These are phyloP conservation scores for Discostella pseudostelligera DNA, from an alignment of 108 stramenopile genomes.

Conservation along the genomic window DNA sequence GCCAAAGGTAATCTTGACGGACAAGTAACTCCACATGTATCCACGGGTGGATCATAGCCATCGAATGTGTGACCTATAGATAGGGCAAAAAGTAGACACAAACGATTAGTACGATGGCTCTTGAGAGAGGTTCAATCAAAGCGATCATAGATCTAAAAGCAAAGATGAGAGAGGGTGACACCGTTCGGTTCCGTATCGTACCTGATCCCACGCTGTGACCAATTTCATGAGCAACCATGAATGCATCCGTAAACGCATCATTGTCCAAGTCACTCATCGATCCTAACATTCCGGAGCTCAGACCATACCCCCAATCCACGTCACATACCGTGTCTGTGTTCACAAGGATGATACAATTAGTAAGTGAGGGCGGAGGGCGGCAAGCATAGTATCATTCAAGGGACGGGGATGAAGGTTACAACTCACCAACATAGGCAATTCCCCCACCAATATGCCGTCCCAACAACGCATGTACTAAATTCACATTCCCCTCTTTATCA, in stretches of 20 bases:
- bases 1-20: slow-evolving; percentile 14
- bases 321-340: slow-evolving; percentile 27
- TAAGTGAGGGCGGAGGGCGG: no score
- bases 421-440: slow-evolving; percentile 22
- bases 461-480: slow-evolving; percentile 22
- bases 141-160: no score
- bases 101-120: neutral
- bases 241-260: slow-evolving; percentile 21
- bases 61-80: slow-evolving; percentile 37
- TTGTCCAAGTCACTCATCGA: slow-evolving; percentile 15
- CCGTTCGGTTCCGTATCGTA: no score
- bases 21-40: slow-evolving; percentile 24
- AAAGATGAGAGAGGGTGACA: no score
- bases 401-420: no score
- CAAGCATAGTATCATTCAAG: no score
- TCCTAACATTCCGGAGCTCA: slow-evolving; percentile 24
- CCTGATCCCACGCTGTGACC: slow-evolving; percentile 26
- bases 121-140: no score
- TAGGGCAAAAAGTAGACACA: neutral
- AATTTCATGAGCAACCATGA: slow-evolving; percentile 26
- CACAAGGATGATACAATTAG: no score
- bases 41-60: slow-evolving; percentile 17
- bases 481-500: neutral
- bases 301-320: slow-evolving; percentile 7
- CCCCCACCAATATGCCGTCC: slow-evolving; percentile 28